A percentile compares a stretch with the other conserved stretches of the same genome.
Evolutionary conservation across 2,329 filamentous ascomycete species (phyloP).

Genomic region (Orbilia brochopaga): DNA sequence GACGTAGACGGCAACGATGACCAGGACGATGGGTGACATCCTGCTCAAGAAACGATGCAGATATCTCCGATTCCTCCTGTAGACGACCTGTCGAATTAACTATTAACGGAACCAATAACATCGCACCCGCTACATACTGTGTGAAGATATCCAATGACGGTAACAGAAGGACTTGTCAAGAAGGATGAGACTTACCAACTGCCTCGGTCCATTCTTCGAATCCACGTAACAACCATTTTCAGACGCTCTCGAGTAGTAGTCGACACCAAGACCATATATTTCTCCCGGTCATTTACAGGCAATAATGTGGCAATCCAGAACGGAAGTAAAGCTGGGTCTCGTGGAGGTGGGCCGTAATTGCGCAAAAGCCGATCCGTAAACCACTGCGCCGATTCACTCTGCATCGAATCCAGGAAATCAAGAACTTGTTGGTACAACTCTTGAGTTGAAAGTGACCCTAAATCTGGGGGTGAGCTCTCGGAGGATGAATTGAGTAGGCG

Average conservation of each 20-base stretch:
- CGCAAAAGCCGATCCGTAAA: constrained; percentile 73
- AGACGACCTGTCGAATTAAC: constrained; percentile 29
- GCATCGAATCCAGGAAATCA: constrained; percentile 73
- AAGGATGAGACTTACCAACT: constrained; percentile 67
- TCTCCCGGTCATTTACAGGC: constrained; percentile 77
- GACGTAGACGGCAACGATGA: constrained; percentile 25
- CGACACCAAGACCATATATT: constrained; percentile 75
- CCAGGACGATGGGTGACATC: constrained; percentile 11
- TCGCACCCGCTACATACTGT: neutral
- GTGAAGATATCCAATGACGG: neutral
- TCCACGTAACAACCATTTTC: constrained; percentile 83
- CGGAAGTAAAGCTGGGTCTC: constrained; percentile 77
- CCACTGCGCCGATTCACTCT: constrained; percentile 73
- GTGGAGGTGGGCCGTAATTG: constrained; percentile 77
- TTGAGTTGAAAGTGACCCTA: constrained; percentile 68
- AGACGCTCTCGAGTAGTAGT: constrained; percentile 79
- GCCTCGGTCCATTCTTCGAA: constrained; percentile 71
- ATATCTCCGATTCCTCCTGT: constrained; percentile 31
- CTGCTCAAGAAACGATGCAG: constrained; percentile 33
- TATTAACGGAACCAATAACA: constrained; percentile 28
- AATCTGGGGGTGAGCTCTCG: constrained; percentile 29
- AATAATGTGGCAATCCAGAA: constrained; percentile 90
- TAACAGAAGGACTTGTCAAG: neutral
- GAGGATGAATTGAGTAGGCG: constrained; percentile 57
- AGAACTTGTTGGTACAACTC: constrained; percentile 70